phyloP scores from a whole-genome alignment of 2,329 filamentous ascomycete genomes.

The Gnomoniopsis sp. region DNA sequence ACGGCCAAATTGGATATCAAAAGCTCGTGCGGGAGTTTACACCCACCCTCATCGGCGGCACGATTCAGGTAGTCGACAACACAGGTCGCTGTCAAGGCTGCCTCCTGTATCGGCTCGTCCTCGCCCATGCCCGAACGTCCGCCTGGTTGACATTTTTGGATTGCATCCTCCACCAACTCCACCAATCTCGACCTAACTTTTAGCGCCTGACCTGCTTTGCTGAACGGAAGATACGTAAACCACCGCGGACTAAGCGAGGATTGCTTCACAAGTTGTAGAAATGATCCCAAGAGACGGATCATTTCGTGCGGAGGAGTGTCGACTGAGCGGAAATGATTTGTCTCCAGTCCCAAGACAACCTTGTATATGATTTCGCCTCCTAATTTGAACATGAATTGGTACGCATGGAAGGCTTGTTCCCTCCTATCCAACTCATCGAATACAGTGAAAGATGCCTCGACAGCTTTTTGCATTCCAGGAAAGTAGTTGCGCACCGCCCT shows the following conservation, averaged over 20 bases:
- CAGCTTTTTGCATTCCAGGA: slow-evolving; percentile 53
- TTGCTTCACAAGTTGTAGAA: too few relatives aligned
- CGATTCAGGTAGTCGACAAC: background rate
- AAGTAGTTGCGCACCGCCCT: slow-evolving; percentile 61
- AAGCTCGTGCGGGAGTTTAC: background rate
- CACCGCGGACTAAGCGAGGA: too few relatives aligned
- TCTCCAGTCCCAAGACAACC: slow-evolving; percentile 42
- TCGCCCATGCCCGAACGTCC: too few relatives aligned
- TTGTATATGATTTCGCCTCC: slow-evolving; percentile 43
- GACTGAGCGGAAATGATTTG: slow-evolving; percentile 38
- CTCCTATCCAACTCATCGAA: slow-evolving; percentile 49
- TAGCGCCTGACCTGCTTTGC: too few relatives aligned
- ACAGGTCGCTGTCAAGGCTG: background rate
- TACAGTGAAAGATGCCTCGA: slow-evolving; percentile 47
- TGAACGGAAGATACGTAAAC: too few relatives aligned
- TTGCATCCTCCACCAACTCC: too few relatives aligned
- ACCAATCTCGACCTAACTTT: too few relatives aligned
- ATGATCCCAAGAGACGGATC: too few relatives aligned
- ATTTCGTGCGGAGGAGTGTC: slow-evolving; percentile 50
- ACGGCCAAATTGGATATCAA: background rate
- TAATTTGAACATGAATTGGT: slow-evolving; percentile 48
- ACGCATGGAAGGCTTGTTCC: slow-evolving; percentile 45
- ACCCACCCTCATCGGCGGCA: background rate
- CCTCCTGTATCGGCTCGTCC: too few relatives aligned
- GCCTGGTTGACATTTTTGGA: too few relatives aligned